phyloP scores from a whole-genome alignment of 169 alveolate genomes.

The Plasmodium fragile region DNA sequence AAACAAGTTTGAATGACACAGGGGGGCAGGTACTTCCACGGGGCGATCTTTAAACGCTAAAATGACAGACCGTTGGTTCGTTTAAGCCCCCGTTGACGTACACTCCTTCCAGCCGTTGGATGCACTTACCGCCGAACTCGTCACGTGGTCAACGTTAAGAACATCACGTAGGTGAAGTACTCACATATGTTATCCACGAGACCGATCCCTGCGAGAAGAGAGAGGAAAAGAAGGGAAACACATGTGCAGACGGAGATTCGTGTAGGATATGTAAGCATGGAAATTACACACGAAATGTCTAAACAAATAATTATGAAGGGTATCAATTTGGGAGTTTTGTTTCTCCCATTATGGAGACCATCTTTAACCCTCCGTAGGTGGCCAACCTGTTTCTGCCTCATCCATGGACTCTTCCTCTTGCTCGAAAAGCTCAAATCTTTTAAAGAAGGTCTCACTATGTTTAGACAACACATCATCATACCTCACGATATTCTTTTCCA shows the following conservation, averaged over 20 bases:
- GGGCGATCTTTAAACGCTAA: neutral
- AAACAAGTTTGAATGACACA: neutral
- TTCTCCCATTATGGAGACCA: neutral
- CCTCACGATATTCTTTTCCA: conserved; percentile 37
- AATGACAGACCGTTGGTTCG: neutral
- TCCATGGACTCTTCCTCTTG: conserved; percentile 16
- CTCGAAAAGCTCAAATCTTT: conserved; percentile 29
- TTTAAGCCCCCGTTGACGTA: neutral
- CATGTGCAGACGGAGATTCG: neutral
- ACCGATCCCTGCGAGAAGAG: conserved; percentile 6
- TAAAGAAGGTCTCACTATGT: conserved; percentile 30
- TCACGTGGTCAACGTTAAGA: conserved; percentile 32
- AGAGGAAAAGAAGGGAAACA: neutral
- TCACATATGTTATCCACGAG: conserved; percentile 45
- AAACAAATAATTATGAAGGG: neutral
- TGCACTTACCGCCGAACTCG: neutral
- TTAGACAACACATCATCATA: conserved; percentile 54
- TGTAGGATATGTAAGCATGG: neutral
- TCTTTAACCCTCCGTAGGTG: neutral
- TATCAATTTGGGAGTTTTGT: neutral
- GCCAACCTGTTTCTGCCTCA: neutral
- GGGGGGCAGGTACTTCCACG: neutral
- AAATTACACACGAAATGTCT: neutral
- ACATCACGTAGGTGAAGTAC: conserved; percentile 46
- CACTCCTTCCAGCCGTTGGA: neutral